Conservation (phyloP, 2,329 filamentous ascomycete species). For the Colletotrichum sp. region DNA sequence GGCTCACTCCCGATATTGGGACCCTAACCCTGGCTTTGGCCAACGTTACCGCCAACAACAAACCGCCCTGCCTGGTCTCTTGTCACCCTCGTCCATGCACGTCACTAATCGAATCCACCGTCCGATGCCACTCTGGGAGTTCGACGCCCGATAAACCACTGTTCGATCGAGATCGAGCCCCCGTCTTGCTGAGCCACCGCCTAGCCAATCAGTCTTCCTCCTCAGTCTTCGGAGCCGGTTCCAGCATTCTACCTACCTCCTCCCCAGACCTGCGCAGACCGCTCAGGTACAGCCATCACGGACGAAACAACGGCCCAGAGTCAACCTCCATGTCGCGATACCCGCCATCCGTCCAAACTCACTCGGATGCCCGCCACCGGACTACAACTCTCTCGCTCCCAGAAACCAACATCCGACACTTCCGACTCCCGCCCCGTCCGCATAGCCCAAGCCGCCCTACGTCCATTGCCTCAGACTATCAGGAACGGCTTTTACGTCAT, state of each 20-base stretch:
- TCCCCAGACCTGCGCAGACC: not conserved
- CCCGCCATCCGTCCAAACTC: not conserved
- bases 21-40: conserved; percentile 5
- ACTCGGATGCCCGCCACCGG: not conserved
- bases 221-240: not conserved
- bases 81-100: conserved; percentile 9
- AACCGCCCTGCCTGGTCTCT: not conserved
- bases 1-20: not conserved
- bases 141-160: not conserved
- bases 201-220: not conserved
- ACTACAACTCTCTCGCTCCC: not conserved
- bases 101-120: conserved; percentile 9
- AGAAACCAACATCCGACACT: conserved; percentile 15
- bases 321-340: not conserved
- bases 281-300: not conserved
- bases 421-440: conserved; percentile 10
- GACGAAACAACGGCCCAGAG: not conserved
- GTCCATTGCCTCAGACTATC: not conserved
- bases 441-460: not conserved
- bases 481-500: not conserved
- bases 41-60: conserved; percentile 3
- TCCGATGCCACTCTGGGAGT: conserved; percentile 4
- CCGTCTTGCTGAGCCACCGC: not conserved
- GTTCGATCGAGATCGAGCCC: conserved; percentile 14
- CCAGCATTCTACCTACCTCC: not conserved